phyloP scores from a whole-genome alignment of 1,284 basidiomycete species.

The Xerocomus tenax region DNA sequence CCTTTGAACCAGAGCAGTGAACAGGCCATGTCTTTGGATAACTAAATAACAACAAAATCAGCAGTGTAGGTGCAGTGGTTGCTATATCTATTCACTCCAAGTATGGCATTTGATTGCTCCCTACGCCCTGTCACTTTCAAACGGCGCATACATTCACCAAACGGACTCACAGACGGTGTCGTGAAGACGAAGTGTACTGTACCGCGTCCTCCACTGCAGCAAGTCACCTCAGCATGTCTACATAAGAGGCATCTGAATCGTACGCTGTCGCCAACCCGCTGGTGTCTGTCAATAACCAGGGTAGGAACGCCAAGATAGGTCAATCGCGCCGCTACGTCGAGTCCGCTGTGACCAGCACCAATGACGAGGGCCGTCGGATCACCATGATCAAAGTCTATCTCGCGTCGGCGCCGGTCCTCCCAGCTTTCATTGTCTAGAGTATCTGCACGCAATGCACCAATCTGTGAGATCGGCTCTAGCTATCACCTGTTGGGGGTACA shows the following conservation, averaged over 20 bases:
- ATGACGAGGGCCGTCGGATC: constrained; percentile 28
- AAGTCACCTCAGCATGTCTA: constrained; percentile 1
- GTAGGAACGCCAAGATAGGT: constrained; percentile 29
- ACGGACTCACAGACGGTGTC: constrained; percentile 21
- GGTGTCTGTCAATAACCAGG: constrained; percentile 32
- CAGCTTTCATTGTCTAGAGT: constrained; percentile 7
- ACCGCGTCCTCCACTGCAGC: constrained; percentile 26
- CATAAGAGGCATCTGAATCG: constrained; percentile 10
- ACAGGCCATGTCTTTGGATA: constrained; percentile 36
- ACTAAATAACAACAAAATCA: constrained; percentile 3
- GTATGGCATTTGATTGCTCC: constrained; percentile 23
- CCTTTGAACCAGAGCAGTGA: constrained; percentile 30
- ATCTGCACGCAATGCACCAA: constrained; percentile 6
- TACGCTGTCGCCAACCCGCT: constrained; percentile 33
- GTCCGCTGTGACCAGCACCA: constrained; percentile 34
- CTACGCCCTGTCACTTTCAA: constrained; percentile 8
- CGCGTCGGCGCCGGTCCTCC: constrained; percentile 17
- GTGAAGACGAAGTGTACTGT: constrained; percentile 23
- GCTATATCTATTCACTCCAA: constrained; percentile 15
- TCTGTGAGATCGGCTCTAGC: constrained; percentile 7
- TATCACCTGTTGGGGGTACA: background rate
- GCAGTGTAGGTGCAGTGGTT: background rate
- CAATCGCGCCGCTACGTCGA: constrained; percentile 32
- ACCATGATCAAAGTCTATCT: constrained; percentile 14
- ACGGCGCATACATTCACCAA: background rate